Base-by-base conservation (phyloP, 139 green algal genomes). In the Chlorella sp. region DNA sequence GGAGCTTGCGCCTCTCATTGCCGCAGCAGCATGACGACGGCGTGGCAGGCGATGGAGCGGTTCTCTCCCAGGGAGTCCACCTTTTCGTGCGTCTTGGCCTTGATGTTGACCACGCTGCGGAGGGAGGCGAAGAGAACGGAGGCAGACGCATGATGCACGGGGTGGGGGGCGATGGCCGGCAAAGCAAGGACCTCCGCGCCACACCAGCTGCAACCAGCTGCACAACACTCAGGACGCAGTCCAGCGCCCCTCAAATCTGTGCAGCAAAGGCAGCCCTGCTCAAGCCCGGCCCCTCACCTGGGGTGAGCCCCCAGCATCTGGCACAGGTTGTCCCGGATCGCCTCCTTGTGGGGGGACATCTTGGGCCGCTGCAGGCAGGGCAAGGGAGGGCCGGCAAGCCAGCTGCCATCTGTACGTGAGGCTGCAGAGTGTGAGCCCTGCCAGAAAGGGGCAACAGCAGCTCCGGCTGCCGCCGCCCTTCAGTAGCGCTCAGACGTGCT, bases 21-120 rank as follows among this genome's bases (percentile, higher is more conserved):
- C 25, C 39, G 47, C 70, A 82, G 79, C 62, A 99, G 90, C 92
- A 99, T 94, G 36, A 98, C 92, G 0, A 99, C 97, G 7, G 95
- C 94, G 76, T 99, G 95, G 90, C 95, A 98, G 0, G 91, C 97
- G 63, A 99, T 98, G 88, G 92, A 96, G 36, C 97, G 91, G 92
- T 98, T 97, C 92, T 99, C 97, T 0, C 97, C 97, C 34, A 99
- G 91, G 82, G 91, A 97, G 91, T 99, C 97, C 39, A 99, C 98
- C 90, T 99, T 99, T 86, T 99, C 98, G 89, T 99, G 97, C 28
- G 98, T 99, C 90, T 99, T 99, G 70, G 98, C 98, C 93, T 98
- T 99, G 85, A 99, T 92, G 92, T 99, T 99, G 57, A 99, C 92
- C 1, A 95, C 90, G 44, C 78, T 74, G 78, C 41, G 38, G 28